A percentile compares a stretch with the other conserved stretches of the same genome.
phyloP scores from a whole-genome alignment of 306 rosid species.

The Vigna mungo region DNA sequence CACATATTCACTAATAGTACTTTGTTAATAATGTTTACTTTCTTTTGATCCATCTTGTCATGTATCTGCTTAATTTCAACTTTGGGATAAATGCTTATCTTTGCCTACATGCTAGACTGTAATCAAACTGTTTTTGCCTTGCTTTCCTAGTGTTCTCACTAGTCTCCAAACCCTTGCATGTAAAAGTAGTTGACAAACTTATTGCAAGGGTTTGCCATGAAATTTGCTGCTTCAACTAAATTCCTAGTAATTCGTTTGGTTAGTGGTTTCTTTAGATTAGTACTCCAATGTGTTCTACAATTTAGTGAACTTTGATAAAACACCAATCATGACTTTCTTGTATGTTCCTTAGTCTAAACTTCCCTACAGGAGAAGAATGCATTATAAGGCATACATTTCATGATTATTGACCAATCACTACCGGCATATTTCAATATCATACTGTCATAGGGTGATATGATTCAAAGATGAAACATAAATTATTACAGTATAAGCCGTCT shows the following conservation, averaged over 20 bases:
- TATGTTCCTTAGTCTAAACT: conserved; percentile 28
- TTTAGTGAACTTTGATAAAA: conserved; percentile 31
- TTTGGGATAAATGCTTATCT: conserved; percentile 56
- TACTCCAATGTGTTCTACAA: neutral
- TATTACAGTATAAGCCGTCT: conserved; percentile 51
- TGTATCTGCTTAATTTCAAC: conserved; percentile 40
- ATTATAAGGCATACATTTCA: conserved; percentile 46
- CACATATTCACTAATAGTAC: conserved; percentile 30
- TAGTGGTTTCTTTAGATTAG: conserved; percentile 37
- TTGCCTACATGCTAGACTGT: conserved; percentile 60
- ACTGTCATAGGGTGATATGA: conserved; percentile 35
- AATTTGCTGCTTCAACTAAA: conserved; percentile 59
- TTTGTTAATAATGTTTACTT: conserved; percentile 2
- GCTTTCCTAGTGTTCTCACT: neutral
- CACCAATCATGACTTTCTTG: conserved; percentile 51
- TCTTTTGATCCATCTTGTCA: conserved; percentile 61
- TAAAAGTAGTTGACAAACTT: conserved; percentile 81
- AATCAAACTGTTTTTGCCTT: conserved; percentile 53
- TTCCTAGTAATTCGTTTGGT: conserved; percentile 47
- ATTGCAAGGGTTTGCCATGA: conserved; percentile 59
- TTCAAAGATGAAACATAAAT: conserved; percentile 48
- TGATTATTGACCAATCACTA: conserved; percentile 37
- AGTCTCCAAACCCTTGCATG: conserved; percentile 1
- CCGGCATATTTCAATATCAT: conserved; percentile 38
- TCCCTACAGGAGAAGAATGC: conserved; percentile 63